Evolutionary conservation across 2,329 filamentous ascomycete genomes (phyloP), one percentile per base, ranked within the genome.

Genomic region (Aspergillus chevalieri): DNA sequence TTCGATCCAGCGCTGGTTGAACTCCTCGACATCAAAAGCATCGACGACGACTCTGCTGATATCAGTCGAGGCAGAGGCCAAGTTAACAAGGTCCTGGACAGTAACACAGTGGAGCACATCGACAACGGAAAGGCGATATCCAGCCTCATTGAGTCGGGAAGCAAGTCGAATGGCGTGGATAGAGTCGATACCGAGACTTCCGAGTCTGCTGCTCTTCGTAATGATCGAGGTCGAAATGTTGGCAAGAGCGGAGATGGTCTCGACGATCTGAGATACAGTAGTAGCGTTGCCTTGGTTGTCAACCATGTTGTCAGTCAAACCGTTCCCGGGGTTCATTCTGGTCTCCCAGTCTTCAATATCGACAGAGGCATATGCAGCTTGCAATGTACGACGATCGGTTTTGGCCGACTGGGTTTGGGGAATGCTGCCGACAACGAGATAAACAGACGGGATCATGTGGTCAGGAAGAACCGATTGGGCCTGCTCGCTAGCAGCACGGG

Each of bases 391-490:
- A 22, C 65, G 62, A 44, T 69, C 65, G 2, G 61, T 58, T 50
- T 69, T 69, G 10, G 65, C 64, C 8, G 65, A 68, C 6, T 59
- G 55, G 1, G 63, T 52, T 22, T 59, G 52, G 4, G 67, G 66
- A 10, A 69, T 65, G 6, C 49, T 49, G 19, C 53, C 56, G 5
- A 68, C 53, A 3, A 65, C 57, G 3, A 68, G 54, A 39, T 62
- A 69, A 6, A 60, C 60, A 1, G 60, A 64, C 2, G 66, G 66
- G 15, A 67, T 55, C 66, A 69, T 69, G 44, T 69, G 61, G 36
- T 55, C 52, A 9, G 66, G 66, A 10, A 69, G 49, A 6, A 46
- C 22, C 15, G 53, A 46, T 6, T 55, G 46, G 2, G 62, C 59
- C 38, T 58, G 46, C 1, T 55, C 46, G n/a, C 51, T 54, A 10